These are phyloP conservation scores for Conoideocrella luteorostrata DNA, from an alignment of 2,329 filamentous ascomycete genomes.

Conservation along the genomic window DNA sequence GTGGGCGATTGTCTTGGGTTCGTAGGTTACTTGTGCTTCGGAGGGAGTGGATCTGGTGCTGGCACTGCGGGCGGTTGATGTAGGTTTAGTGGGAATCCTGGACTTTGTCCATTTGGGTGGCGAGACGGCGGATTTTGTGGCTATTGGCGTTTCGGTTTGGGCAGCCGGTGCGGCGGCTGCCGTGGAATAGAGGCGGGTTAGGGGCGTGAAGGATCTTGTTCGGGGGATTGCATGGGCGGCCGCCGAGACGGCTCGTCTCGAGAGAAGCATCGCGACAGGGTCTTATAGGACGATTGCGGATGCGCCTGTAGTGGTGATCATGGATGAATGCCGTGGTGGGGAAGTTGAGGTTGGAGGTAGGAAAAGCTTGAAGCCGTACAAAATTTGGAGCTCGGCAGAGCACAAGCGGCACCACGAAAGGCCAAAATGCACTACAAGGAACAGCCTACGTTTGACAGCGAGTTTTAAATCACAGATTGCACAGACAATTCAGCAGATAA, in stretches of 20 bases:
- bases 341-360: too few species aligned
- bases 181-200: conserved; percentile 18
- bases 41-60: not conserved
- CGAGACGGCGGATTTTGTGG: not conserved
- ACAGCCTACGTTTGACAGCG: not conserved
- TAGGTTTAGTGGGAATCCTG: not conserved
- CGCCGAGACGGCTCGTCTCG: conserved; percentile 17
- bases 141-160: not conserved
- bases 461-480: not conserved
- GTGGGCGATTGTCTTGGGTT: conserved; percentile 14
- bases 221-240: conserved; percentile 12
- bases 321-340: too few species aligned
- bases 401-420: too few species aligned
- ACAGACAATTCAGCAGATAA: not conserved
- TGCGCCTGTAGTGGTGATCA: too few species aligned
- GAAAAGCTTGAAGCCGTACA: too few species aligned
- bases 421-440: too few species aligned
- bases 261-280: conserved; percentile 19
- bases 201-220: conserved; percentile 13
- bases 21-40: conserved; percentile 8
- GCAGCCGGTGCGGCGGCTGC: conserved; percentile 6
- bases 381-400: too few species aligned
- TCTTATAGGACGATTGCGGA: not conserved
- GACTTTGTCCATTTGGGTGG: conserved; percentile 4
- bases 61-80: not conserved